Conservation (phyloP, 2,329 filamentous ascomycete genomes). For the Sporothrix mexicana region DNA sequence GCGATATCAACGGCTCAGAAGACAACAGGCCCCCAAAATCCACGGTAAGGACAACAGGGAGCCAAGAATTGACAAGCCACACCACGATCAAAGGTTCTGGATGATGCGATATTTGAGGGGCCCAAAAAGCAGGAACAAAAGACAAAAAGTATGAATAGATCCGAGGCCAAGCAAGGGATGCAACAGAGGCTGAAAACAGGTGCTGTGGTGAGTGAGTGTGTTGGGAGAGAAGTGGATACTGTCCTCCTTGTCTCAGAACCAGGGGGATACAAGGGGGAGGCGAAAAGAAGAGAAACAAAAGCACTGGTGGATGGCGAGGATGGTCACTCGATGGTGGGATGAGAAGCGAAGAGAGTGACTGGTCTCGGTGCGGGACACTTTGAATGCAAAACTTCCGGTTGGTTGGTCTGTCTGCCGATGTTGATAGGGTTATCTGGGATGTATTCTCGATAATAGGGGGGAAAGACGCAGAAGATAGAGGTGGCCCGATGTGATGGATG, state of each 20-base stretch:
- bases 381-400: slow-evolving; percentile 26
- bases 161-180: slow-evolving; percentile 22
- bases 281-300: slow-evolving; percentile 17
- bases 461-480: neutral
- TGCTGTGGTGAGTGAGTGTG: slow-evolving; percentile 4
- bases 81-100: neutral
- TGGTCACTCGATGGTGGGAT: neutral
- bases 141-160: neutral
- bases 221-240: slow-evolving; percentile 12
- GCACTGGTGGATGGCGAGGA: neutral
- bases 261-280: slow-evolving; percentile 29
- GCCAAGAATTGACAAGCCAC: slow-evolving; percentile 15
- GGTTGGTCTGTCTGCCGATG: slow-evolving; percentile 6
- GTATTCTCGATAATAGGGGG: neutral
- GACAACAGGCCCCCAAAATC: neutral
- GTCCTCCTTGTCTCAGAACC: slow-evolving; percentile 32
- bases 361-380: neutral
- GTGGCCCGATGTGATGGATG: slow-evolving; percentile 26
- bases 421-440: slow-evolving; percentile 1
- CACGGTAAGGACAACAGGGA: neutral
- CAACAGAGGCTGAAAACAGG: neutral
- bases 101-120: neutral
- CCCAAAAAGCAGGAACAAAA: neutral
- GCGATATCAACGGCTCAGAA: neutral
- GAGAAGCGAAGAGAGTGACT: neutral